Percentiles rank a stretch among this genome's conserved stretches.
These are phyloP conservation scores for Verticillium albo-atrum DNA, from an alignment of 2,329 filamentous ascomycete genomes.

Conservation along the genomic window DNA sequence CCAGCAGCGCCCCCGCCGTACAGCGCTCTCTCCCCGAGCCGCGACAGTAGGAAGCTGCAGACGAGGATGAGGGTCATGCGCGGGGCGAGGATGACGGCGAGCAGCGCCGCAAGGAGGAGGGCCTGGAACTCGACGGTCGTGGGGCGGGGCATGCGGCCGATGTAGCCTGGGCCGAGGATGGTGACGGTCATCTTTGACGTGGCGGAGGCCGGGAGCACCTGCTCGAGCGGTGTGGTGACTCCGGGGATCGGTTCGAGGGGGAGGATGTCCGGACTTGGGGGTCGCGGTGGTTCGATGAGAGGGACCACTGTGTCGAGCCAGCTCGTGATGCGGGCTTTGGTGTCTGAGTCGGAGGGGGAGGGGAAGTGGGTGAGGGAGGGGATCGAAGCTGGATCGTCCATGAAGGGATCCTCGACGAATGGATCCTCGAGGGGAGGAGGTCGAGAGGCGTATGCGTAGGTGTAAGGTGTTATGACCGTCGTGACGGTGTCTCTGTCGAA, in stretches of 20 bases:
- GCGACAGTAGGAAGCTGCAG: background rate
- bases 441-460: background rate
- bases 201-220: too few relatives aligned
- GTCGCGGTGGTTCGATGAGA: background rate
- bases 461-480: background rate
- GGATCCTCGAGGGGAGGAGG: background rate
- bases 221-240: too few relatives aligned
- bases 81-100: background rate
- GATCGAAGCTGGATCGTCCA: background rate
- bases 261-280: background rate
- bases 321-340: background rate
- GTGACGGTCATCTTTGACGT: background rate
- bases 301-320: background rate
- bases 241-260: background rate
- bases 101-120: background rate
- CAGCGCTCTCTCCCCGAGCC: background rate
- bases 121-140: background rate
- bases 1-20: background rate
- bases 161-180: background rate
- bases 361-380: background rate
- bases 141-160: background rate
- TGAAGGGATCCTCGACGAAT: background rate
- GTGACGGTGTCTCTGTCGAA: background rate
- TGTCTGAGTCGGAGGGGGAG: background rate
- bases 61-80: background rate